Conservation (phyloP, 352 stramenopile species). For the Globisporangium ultimum region DNA sequence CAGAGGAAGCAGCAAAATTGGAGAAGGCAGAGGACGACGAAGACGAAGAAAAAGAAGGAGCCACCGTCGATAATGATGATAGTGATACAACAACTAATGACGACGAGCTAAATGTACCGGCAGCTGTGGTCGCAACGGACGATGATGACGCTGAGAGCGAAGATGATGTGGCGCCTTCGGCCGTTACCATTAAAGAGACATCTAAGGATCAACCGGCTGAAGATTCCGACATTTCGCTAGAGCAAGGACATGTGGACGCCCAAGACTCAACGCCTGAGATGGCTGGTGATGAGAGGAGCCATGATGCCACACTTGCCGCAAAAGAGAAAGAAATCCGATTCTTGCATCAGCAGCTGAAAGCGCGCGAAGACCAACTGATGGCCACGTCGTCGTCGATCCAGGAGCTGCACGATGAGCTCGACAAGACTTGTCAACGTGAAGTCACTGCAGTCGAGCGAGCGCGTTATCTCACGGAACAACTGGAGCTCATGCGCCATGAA, state of each 20-base stretch:
- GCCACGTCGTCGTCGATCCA: conserved; percentile 56
- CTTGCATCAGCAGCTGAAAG: conserved; percentile 37
- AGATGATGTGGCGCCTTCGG: neutral
- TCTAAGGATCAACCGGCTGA: neutral
- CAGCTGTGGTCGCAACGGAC: neutral
- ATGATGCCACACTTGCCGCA: conserved; percentile 1
- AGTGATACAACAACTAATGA: neutral
- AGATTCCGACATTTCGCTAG: neutral
- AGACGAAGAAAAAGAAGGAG: conserved; percentile 1
- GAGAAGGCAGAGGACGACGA: conserved; percentile 8
- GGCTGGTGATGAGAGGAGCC: neutral
- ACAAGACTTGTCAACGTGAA: conserved; percentile 67
- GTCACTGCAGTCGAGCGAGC: conserved; percentile 55
- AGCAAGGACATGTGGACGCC: neutral
- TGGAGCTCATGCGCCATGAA: conserved; percentile 59
- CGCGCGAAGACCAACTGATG: conserved; percentile 66
- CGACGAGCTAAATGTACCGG: neutral
- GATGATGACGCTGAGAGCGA: neutral
- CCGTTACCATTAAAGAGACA: neutral
- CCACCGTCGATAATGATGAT: conserved; percentile 1
- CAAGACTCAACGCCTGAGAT: neutral
- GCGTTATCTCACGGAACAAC: conserved; percentile 58
- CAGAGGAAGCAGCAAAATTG: neutral
- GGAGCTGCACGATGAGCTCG: conserved; percentile 74
- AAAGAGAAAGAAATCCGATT: conserved; percentile 12